phyloP scores from a whole-genome alignment of 208 protist genomes.

The Wallacemonas rigidus region DNA sequence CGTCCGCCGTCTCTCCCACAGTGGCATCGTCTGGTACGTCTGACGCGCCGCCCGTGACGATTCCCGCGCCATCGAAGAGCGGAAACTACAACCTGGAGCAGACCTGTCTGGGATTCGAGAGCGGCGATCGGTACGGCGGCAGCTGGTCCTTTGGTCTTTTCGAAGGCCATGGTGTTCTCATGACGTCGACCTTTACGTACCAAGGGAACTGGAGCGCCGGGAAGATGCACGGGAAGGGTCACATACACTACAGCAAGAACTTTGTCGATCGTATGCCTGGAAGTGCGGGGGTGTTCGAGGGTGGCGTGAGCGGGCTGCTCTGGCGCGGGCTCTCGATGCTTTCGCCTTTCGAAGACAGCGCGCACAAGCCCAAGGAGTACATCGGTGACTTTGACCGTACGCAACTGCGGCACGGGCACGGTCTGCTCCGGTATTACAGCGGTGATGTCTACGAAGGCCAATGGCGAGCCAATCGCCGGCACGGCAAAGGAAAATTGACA shows the following conservation, averaged over 20 bases:
- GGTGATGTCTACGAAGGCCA: constrained; percentile 85
- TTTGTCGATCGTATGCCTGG: constrained; percentile 34
- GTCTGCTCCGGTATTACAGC: constrained; percentile 73
- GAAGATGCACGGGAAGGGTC: constrained; percentile 43
- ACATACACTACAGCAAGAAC: constrained; percentile 33
- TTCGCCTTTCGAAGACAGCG: constrained; percentile 66
- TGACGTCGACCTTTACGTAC: constrained; percentile 74
- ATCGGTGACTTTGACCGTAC: constrained; percentile 61
- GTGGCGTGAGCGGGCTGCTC: constrained; percentile 43
- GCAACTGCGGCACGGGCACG: constrained; percentile 67
- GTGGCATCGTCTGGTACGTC: background rate
- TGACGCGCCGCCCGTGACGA: background rate
- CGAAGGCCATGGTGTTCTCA: constrained; percentile 75
- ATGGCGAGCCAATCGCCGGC: constrained; percentile 68
- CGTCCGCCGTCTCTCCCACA: no score
- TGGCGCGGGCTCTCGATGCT: constrained; percentile 69
- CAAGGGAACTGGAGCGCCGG: constrained; percentile 57
- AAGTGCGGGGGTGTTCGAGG: constrained; percentile 8
- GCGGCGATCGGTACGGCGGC: constrained; percentile 83
- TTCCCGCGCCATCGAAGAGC: constrained; percentile 1
- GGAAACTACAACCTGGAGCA: constrained; percentile 12
- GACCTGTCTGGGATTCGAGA: constrained; percentile 31
- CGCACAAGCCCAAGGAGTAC: constrained; percentile 63
- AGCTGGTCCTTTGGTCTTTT: constrained; percentile 62
- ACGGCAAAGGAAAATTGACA: constrained; percentile 56